Base-by-base conservation (phyloP, 805 yeast species). In the Vanderwaltozyma verrucispora region DNA sequence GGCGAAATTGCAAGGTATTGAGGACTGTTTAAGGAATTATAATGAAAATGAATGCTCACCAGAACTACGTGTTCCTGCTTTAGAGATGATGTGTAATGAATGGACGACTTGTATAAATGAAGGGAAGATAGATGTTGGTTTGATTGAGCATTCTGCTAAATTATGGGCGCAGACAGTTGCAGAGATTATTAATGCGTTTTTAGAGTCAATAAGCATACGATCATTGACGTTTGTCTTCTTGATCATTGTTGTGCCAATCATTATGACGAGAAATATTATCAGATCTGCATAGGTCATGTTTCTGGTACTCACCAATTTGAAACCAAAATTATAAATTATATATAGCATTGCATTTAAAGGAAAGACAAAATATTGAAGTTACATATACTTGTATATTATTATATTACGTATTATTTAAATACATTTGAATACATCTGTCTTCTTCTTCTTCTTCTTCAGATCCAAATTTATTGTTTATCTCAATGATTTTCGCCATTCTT, bases 121-220 rank as follows among this genome's bases (percentile, higher is more conserved):
- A 28, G 23, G 14, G 19, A 12, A 21, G 2, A 36, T 27, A 5
- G 35, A 36, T 23, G 16, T 39, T 11, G 32, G 11, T 21, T 28
- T 35, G 13, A 36, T 32, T 11, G 32, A 28, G 20, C 27, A 14
- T 3, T 70, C 75, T 34, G 82, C 89, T 1, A 69, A 69, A 42
- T 70, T 86, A 38, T 77, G 87, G 33, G 94, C 94, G 0, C 87
- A 80, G 53, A 79, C 89, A 0, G 69, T 85, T 48, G 94, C 94
- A 1, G 89, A 81, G 44, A 81, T 84, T 7, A 64, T 86, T 32
- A 82, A 86, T 58, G 76, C 87, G 2, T 85, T 85, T 49, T 60
- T 83, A 17, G 73, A 69, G 40, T 80, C 84, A 2, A 78, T 85
- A 28, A 73, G 79, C 24, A 71, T 83, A 72, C 79, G 82, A 54